Percentiles rank a stretch among this genome's conserved stretches.
These are phyloP conservation scores for Dalechampia spathulata DNA, from an alignment of 441 rosid genomes.

Conservation along the genomic window DNA sequence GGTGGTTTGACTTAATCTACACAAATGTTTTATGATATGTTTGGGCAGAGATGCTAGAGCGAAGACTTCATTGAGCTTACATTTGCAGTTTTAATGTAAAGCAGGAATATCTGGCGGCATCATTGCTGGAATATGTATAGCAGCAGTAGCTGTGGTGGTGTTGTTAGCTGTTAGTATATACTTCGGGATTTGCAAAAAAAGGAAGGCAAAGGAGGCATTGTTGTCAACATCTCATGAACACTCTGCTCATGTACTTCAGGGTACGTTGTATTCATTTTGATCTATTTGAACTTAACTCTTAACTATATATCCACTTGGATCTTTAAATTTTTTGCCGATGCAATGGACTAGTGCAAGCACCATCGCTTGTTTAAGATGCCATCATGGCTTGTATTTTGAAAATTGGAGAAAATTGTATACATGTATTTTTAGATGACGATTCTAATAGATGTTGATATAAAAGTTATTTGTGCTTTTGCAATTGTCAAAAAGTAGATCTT, in stretches of 20 bases:
- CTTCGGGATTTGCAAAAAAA: constrained; percentile 24
- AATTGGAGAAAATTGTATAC: too few relatives aligned
- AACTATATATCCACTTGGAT: neutral
- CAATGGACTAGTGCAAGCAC: neutral
- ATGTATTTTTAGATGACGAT: too few relatives aligned
- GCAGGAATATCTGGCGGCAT: constrained; percentile 43
- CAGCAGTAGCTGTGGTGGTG: constrained; percentile 30
- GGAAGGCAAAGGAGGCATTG: constrained; percentile 28
- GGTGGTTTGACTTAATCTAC: constrained; percentile 48
- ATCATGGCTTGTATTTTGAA: too few relatives aligned
- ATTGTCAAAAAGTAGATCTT: too few relatives aligned
- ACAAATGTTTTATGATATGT: constrained; percentile 20
- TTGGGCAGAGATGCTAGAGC: constrained; percentile 12
- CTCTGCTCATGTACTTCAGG: constrained; percentile 17
- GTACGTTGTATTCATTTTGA: constrained; percentile 10
- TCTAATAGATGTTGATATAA: too few relatives aligned
- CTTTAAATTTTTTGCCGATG: too few relatives aligned
- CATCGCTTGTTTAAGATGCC: neutral
- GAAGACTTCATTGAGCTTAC: constrained; percentile 21
- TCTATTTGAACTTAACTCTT: neutral
- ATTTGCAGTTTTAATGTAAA: constrained; percentile 19
- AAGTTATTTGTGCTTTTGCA: too few relatives aligned
- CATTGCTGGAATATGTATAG: constrained; percentile 43
- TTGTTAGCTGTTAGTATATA: constrained; percentile 29
- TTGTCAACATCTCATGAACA: constrained; percentile 24